A percentile compares a stretch with the other conserved stretches of the same genome.
phyloP scores from a whole-genome alignment of 129 eudicot species.

The Flaveria linearis region DNA sequence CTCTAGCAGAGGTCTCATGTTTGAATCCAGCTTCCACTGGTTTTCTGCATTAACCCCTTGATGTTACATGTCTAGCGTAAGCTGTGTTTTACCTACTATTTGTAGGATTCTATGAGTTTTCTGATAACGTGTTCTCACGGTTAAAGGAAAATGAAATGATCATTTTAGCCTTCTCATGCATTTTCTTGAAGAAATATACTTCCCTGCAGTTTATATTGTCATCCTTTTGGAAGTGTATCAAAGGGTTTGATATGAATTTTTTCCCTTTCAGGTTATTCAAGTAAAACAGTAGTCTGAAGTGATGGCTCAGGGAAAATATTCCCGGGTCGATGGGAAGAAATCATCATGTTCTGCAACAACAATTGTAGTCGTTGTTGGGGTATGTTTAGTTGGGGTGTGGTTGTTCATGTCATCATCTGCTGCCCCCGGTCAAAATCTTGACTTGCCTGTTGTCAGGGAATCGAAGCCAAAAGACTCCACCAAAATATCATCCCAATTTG shows the following conservation, averaged over 20 bases:
- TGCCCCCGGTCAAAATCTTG: conserved; percentile 44
- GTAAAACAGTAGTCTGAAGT: neutral
- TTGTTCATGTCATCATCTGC: conserved; percentile 61
- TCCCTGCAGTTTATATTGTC: neutral
- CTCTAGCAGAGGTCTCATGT: neutral
- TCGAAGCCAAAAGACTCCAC: conserved; percentile 37
- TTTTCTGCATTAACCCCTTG: neutral
- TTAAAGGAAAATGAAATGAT: neutral
- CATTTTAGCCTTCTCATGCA: neutral
- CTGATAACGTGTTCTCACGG: neutral
- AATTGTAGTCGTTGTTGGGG: conserved; percentile 47
- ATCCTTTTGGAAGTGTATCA: neutral
- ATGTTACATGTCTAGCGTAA: neutral
- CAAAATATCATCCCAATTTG: conserved; percentile 41
- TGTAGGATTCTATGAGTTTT: neutral
- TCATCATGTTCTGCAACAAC: conserved; percentile 56
- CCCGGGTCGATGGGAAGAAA: conserved; percentile 66
- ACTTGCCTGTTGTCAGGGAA: conserved; percentile 33
- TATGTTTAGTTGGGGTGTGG: conserved; percentile 61
- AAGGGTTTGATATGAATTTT: neutral
- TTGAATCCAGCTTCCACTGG: neutral
- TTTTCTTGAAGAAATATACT: neutral
- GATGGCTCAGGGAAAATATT: conserved; percentile 64
- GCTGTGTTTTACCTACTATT: neutral
- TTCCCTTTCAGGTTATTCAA: conserved; percentile 27